Evolutionary conservation across 164 flowering plant genomes (phyloP).

Genomic region (Amborella trichopoda): DNA sequence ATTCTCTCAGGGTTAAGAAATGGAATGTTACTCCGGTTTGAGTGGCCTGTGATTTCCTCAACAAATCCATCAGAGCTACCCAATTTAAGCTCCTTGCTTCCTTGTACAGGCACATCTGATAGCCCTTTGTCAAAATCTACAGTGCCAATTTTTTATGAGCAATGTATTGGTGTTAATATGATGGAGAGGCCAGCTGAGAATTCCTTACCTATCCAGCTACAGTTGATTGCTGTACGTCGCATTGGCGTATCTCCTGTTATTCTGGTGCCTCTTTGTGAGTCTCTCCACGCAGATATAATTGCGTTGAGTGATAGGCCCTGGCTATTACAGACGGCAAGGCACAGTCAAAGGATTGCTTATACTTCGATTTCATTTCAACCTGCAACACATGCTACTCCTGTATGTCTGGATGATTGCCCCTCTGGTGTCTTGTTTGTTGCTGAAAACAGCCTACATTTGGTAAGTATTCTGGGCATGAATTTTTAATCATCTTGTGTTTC

Average conservation of each 20-base stretch:
- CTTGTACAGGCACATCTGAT: neutral
- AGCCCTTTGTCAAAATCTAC: neutral
- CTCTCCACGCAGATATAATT: constrained; percentile 66
- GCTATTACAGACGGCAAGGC: constrained; percentile 93
- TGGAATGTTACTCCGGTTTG: constrained; percentile 95
- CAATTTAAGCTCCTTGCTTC: constrained; percentile 10
- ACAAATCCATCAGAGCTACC: constrained; percentile 16
- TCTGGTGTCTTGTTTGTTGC: constrained; percentile 86
- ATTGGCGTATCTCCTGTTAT: constrained; percentile 93
- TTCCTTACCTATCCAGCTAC: constrained; percentile 37
- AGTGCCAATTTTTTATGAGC: constrained; percentile 4
- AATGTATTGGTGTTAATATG: constrained; percentile 8
- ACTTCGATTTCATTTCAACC: constrained; percentile 89
- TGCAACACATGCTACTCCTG: constrained; percentile 87
- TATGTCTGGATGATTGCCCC: constrained; percentile 75
- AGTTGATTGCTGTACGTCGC: constrained; percentile 79
- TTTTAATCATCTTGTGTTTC: too few relatives aligned
- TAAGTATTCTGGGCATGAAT: constrained; percentile 13
- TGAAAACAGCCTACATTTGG: constrained; percentile 86
- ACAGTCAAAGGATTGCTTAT: constrained; percentile 54
- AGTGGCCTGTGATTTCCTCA: constrained; percentile 53
- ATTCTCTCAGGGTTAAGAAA: constrained; percentile 86
- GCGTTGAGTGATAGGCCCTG: constrained; percentile 97
- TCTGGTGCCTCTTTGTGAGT: constrained; percentile 71
- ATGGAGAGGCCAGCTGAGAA: constrained; percentile 17